Base-by-base conservation (phyloP, 1,139 yeast species). In the Kodamaea suecica region DNA sequence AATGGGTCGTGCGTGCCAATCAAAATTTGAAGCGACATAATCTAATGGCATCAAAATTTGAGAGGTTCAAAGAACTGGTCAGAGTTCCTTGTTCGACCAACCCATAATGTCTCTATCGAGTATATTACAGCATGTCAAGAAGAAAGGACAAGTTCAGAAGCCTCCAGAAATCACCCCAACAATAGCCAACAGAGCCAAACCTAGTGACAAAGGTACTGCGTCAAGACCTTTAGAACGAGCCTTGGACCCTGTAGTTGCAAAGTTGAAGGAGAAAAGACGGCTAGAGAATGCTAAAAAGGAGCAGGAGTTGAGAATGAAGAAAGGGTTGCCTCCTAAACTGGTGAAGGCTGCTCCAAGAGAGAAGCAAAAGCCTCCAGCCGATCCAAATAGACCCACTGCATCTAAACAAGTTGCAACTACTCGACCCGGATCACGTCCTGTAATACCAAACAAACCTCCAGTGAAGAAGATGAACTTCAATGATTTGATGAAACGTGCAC, bases 401-500 rank as follows among this genome's bases (percentile, higher is more conserved):
- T 29, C 42, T 13, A 41, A 31, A 5, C 29, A 37, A 5, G 9
- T 31, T 15, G 27, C 17, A 5, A 19, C 26, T 5, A 30, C 25
- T 5, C n/a, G 20, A 17, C 29, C 24, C 17, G 6, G 13, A n/a
- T 7, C n/a, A n/a, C 6, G 26, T 11, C 20, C 29, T 4, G 23
- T 25, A 27, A 21, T 26, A n/a, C 30, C 36, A 34, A 35, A 36
- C 35, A 30, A 33, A 33, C 52, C 42, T 7, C 50, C 53, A 6
- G 48, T 45, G 9, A 73, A 78, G 46, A 80, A 80, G 48, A 56
- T 80, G 53, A 69, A 79, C 8, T 84, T 80, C 49, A 73, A 72
- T 31, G 86, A 82, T 39, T 61, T 84, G 41, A 81, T 83, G 86
- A 76, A 75, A 45, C 76, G 78, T 50, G 92, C 92, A 0, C 76